phyloP scores from a whole-genome alignment of 2,329 filamentous ascomycete species.

The Nigrospora osmanthi region DNA sequence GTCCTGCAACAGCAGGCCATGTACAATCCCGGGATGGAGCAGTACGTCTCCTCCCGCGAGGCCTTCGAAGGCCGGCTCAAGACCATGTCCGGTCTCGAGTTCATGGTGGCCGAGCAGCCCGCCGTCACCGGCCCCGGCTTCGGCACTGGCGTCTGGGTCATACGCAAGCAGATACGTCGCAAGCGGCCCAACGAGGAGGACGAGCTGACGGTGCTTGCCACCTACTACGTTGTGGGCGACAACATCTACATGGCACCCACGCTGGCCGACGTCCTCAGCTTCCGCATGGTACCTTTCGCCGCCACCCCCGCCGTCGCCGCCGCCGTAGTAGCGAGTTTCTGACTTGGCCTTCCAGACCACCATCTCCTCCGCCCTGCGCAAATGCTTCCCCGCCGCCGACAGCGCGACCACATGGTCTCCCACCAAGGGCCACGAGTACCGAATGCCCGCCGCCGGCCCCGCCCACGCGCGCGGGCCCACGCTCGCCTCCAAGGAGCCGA shows the following conservation, averaged over 20 bases:
- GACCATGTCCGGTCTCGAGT: constrained; percentile 61
- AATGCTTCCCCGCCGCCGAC: constrained; percentile 42
- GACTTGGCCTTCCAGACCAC: constrained; percentile 30
- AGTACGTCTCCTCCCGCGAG: constrained; percentile 51
- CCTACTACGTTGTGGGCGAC: constrained; percentile 58
- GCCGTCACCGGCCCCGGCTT: constrained; percentile 54
- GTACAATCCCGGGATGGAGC: constrained; percentile 51
- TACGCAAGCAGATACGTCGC: constrained; percentile 58
- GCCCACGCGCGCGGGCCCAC: constrained; percentile 17
- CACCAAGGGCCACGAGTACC: constrained; percentile 44
- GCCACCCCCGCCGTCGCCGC: constrained; percentile 5
- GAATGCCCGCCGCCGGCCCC: constrained; percentile 21
- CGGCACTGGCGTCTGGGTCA: constrained; percentile 60
- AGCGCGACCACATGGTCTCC: constrained; percentile 47
- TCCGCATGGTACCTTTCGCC: constrained; percentile 41
- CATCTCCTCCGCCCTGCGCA: constrained; percentile 46
- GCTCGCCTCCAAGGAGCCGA: constrained; percentile 36
- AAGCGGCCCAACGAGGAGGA: constrained; percentile 49
- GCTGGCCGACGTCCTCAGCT: constrained; percentile 50
- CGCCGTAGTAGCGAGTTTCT: constrained; percentile 1
- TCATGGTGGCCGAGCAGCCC: constrained; percentile 57
- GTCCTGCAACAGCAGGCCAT: constrained; percentile 54
- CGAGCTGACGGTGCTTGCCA: constrained; percentile 49
- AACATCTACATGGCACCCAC: constrained; percentile 61
- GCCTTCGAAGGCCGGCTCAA: constrained; percentile 54